Conservation (phyloP, 345 rosid species). For the Arabidopsis thaliana region TAIR10.1 NC_003071.7:7366501-7367000, state of each 20-base stretch:
- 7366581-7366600: conserved; percentile 55
- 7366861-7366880: conserved; percentile 8
- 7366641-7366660: not conserved
- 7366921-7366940: too few species aligned
- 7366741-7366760: conserved; percentile 83
- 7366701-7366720: conserved; percentile 91
- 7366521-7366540: conserved; percentile 88
- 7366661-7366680: conserved; percentile 3
- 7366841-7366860: conserved; percentile 13
- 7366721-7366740: conserved; percentile 84
- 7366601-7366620: not conserved
- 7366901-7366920: not conserved
- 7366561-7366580: conserved; percentile 83
- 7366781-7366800: conserved; percentile 93
- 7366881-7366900: not conserved
- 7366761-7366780: conserved; percentile 81
- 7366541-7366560: conserved; percentile 92
- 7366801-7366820: conserved; percentile 48
- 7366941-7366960: too few species aligned
- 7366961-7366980: not conserved
- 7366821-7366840: conserved; percentile 11
- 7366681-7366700: conserved; percentile 66
- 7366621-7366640: not conserved
- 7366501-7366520: conserved; percentile 69
- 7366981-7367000: conserved; percentile 4